phyloP scores from a whole-genome alignment of 2,329 filamentous ascomycete genomes.

The Grosmannia penicillata region DNA sequence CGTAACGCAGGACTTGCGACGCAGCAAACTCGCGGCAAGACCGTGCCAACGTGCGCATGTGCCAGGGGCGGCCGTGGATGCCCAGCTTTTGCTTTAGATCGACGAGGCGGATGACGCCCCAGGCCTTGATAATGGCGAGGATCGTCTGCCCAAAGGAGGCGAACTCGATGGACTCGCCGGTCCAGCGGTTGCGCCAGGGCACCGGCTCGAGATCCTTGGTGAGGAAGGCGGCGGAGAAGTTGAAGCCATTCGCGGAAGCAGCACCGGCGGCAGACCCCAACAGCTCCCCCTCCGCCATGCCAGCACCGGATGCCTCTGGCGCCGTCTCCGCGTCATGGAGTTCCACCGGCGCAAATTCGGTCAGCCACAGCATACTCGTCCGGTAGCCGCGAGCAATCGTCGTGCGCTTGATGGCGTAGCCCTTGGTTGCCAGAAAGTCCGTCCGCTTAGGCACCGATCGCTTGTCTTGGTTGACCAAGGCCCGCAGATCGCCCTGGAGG shows the following conservation, averaged over 20 bases:
- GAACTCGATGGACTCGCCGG: slow-evolving; percentile 42
- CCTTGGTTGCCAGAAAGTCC: slow-evolving; percentile 41
- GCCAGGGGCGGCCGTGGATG: slow-evolving; percentile 36
- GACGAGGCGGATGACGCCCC: slow-evolving; percentile 40
- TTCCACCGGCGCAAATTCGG: slow-evolving; percentile 33
- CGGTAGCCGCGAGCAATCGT: slow-evolving; percentile 43
- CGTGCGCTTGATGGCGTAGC: slow-evolving; percentile 47
- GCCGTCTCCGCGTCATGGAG: slow-evolving; percentile 10
- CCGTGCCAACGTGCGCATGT: slow-evolving; percentile 46
- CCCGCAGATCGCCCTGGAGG: slow-evolving; percentile 43
- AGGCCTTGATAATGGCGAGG: slow-evolving; percentile 40
- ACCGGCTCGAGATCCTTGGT: slow-evolving; percentile 34
- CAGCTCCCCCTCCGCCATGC: too few species aligned
- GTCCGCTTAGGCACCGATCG: slow-evolving; percentile 48
- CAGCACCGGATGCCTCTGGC: too few species aligned
- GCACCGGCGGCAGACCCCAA: too few species aligned
- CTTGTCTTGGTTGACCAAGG: slow-evolving; percentile 45
- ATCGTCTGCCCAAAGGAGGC: slow-evolving; percentile 41
- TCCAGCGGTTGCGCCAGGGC: slow-evolving; percentile 41
- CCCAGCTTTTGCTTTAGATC: slow-evolving; percentile 45
- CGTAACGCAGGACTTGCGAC: slow-evolving; percentile 39
- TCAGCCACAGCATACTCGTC: slow-evolving; percentile 48
- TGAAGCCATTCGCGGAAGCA: slow-evolving; percentile 11
- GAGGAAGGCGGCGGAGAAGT: slow-evolving; percentile 18
- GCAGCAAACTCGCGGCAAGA: slow-evolving; percentile 42